These are phyloP conservation scores for Xylariaceae sp. DNA, from an alignment of 2,329 filamentous ascomycete genomes.

Conservation along the genomic window DNA sequence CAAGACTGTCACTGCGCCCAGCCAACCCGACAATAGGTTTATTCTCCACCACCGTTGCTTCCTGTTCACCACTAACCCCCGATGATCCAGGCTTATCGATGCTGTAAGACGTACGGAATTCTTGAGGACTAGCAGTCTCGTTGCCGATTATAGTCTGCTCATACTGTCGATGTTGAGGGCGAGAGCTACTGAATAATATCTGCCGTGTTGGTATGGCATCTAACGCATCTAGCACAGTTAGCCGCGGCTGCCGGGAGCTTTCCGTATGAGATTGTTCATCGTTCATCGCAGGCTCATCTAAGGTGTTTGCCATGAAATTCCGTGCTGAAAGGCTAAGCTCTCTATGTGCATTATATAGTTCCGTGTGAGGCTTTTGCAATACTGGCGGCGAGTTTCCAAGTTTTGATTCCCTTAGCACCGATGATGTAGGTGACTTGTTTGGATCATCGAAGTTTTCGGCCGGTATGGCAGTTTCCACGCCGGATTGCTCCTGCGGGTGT, in stretches of 20 bases:
- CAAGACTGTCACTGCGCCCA: conserved; percentile 15
- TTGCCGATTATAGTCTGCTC: background rate
- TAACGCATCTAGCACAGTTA: conserved; percentile 29
- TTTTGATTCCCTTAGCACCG: background rate
- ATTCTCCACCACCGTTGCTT: conserved; percentile 19
- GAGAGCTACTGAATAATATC: conserved; percentile 24
- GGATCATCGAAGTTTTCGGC: background rate
- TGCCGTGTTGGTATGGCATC: conserved; percentile 37
- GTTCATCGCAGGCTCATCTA: conserved; percentile 41
- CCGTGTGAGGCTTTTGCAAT: background rate
- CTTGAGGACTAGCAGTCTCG: conserved; percentile 7
- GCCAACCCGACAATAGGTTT: conserved; percentile 27
- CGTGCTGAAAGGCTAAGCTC: conserved; percentile 28
- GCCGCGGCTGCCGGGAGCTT: conserved; percentile 13
- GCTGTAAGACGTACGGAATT: conserved; percentile 3
- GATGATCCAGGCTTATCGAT: conserved; percentile 10
- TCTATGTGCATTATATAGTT: conserved; percentile 1
- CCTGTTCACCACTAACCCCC: conserved; percentile 16
- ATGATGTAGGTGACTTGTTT: background rate
- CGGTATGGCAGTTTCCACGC: background rate
- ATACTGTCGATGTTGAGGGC: conserved; percentile 13
- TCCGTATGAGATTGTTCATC: conserved; percentile 31
- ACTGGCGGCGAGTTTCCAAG: conserved; percentile 1
- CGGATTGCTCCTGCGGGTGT: background rate
- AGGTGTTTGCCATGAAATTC: conserved; percentile 41